Evolutionary conservation across 176 grass and related monocot genomes (phyloP).

Genomic region (Tuctoria greenei): DNA sequence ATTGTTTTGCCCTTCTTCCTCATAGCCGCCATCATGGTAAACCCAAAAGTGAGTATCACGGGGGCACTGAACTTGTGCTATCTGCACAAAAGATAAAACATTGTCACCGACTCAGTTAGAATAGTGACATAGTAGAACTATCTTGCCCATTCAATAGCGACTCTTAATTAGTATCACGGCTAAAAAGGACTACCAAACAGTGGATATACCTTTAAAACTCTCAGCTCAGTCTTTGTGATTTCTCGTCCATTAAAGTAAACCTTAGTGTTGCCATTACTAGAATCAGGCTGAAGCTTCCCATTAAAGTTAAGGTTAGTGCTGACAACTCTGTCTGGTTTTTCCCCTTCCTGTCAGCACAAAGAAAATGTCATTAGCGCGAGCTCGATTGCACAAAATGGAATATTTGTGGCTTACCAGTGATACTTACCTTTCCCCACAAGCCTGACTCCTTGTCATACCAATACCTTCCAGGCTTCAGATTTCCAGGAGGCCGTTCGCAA

Average conservation of each 20-base stretch:
- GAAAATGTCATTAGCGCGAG: background rate
- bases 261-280: conserved; percentile 84
- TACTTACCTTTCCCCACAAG: conserved; percentile 82
- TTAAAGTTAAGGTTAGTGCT: conserved; percentile 85
- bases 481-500: conserved; percentile 72
- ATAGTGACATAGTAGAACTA: background rate
- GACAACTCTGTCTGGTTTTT: conserved; percentile 68
- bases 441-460: conserved; percentile 99
- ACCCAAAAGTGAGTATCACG: conserved; percentile 98
- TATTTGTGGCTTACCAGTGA: background rate
- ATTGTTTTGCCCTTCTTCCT: conserved; percentile 99
- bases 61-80: conserved; percentile 89
- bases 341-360: conserved; percentile 63
- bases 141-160: background rate
- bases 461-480: conserved; percentile 90
- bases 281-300: conserved; percentile 72
- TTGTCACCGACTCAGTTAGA: background rate
- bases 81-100: conserved; percentile 34
- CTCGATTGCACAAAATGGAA: conserved; percentile 4
- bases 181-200: background rate
- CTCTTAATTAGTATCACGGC: background rate
- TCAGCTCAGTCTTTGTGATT: conserved; percentile 79
- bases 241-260: conserved; percentile 94
- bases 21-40: conserved; percentile 84
- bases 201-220: conserved; percentile 59